These are phyloP conservation scores for Pseudotulostoma volvatum DNA, from an alignment of 495 filamentous ascomycete genomes.

Conservation along the genomic window DNA sequence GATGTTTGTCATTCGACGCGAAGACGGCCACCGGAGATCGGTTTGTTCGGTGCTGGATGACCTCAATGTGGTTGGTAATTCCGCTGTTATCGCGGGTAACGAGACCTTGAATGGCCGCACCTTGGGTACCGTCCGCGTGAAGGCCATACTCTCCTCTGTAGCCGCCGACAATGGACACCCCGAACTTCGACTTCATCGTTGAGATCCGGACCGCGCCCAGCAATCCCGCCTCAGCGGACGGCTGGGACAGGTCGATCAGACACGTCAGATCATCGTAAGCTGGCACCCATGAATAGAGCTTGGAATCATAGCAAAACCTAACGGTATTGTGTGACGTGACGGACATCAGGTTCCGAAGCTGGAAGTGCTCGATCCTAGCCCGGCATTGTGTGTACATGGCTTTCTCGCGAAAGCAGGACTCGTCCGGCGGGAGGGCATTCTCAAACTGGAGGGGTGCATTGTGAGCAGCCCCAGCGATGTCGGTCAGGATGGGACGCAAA, in stretches of 20 bases:
- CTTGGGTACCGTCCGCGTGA: conserved; percentile 30
- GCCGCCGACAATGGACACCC: conserved; percentile 60
- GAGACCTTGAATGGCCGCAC: conserved; percentile 37
- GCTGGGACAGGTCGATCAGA: conserved; percentile 47
- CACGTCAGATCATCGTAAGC: conserved; percentile 23
- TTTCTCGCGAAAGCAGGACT: conserved; percentile 48
- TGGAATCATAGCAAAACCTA: conserved; percentile 53
- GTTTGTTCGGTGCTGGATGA: conserved; percentile 42
- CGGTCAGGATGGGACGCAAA: conserved; percentile 1
- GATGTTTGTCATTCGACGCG: conserved; percentile 63
- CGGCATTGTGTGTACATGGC: conserved; percentile 50
- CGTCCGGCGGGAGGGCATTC: conserved; percentile 14
- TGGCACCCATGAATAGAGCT: conserved; percentile 33
- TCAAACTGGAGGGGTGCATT: conserved; percentile 5
- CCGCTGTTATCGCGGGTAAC: conserved; percentile 52
- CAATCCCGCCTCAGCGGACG: conserved; percentile 22
- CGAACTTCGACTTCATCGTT: conserved; percentile 49
- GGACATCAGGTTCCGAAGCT: conserved; percentile 71
- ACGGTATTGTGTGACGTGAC: conserved; percentile 55
- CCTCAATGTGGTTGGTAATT: conserved; percentile 78
- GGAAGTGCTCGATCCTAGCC: conserved; percentile 64
- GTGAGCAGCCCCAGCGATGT: background rate
- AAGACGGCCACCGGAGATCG: conserved; percentile 54
- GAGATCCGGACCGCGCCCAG: conserved; percentile 41
- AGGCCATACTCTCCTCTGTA: conserved; percentile 72